Evolutionary conservation across 257 asterid species (phyloP).

Genomic region (Solanum pimpinellifolium): DNA sequence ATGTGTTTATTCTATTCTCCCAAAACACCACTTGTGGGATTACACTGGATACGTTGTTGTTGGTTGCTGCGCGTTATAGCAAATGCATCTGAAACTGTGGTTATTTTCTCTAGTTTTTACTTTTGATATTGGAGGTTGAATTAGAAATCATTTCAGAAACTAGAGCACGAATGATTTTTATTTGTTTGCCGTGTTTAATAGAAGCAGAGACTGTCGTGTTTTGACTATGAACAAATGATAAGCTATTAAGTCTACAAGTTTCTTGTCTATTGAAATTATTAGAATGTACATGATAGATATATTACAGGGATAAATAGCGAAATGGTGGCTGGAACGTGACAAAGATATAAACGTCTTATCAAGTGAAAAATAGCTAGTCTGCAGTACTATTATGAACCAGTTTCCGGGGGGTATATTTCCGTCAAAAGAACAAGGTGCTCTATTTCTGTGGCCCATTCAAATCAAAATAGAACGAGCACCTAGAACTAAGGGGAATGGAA

Average conservation of each 20-base stretch:
- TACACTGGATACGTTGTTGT: not conserved
- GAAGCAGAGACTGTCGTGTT: not conserved
- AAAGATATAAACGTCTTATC: not conserved
- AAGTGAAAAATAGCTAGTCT: not conserved
- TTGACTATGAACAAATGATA: not conserved
- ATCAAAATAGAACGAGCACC: too few relatives aligned
- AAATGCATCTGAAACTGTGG: not conserved
- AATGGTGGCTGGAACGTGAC: not conserved
- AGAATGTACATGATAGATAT: not conserved
- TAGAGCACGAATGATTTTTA: not conserved
- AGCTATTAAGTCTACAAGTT: not conserved
- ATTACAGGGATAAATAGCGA: not conserved
- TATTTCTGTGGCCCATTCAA: conserved; percentile 1
- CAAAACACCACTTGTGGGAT: not conserved
- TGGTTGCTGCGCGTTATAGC: not conserved
- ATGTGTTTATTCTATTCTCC: not conserved
- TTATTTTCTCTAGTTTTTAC: not conserved
- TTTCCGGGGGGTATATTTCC: conserved; percentile 5
- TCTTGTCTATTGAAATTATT: not conserved
- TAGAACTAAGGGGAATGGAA: too few relatives aligned
- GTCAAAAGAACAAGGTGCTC: conserved; percentile 18
- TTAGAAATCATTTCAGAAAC: not conserved
- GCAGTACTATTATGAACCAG: conserved; percentile 17
- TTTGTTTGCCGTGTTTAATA: not conserved
- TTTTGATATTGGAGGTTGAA: not conserved